Conservation (phyloP, 768 basidiomycete species). For the Pleurotus platypus region DNA sequence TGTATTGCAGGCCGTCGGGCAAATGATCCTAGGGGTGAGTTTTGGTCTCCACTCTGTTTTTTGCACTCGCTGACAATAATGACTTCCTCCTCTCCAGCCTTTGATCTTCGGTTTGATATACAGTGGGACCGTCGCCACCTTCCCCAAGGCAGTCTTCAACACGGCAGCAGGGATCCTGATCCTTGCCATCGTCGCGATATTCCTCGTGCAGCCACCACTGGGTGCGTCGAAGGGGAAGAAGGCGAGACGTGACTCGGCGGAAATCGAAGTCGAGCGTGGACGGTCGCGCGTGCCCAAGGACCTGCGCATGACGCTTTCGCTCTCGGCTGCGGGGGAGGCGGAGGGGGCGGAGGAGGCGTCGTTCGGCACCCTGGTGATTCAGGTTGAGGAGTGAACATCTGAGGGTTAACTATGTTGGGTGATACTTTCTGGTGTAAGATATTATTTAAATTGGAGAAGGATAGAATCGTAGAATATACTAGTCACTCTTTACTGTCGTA, state of each 20-base stretch:
- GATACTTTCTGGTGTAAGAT: too few species aligned
- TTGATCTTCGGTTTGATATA: conserved; percentile 73
- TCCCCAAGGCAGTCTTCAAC: conserved; percentile 69
- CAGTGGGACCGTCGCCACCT: conserved; percentile 61
- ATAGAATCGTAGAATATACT: too few species aligned
- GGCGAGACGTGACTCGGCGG: conserved; percentile 12
- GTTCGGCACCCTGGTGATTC: background rate
- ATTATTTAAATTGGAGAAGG: too few species aligned
- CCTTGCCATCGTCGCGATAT: conserved; percentile 29
- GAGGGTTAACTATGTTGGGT: too few species aligned
- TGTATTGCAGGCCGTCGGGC: conserved; percentile 64
- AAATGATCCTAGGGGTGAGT: conserved; percentile 57
- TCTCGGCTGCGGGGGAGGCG: background rate
- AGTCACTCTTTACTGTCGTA: too few species aligned
- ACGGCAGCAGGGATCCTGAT: conserved; percentile 49
- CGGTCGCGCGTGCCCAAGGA: conserved; percentile 48
- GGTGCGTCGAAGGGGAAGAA: conserved; percentile 16
- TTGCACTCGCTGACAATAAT: conserved; percentile 2
- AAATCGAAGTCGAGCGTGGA: conserved; percentile 35
- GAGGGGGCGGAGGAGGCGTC: background rate
- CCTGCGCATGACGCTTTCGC: conserved; percentile 9
- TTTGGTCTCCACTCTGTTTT: conserved; percentile 5
- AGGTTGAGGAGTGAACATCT: background rate
- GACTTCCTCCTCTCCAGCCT: conserved; percentile 37
- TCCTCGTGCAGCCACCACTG: conserved; percentile 39